These are phyloP conservation scores for Pelargonium myrrhifolium DNA, from an alignment of 441 rosid species.

Conservation along the genomic window DNA sequence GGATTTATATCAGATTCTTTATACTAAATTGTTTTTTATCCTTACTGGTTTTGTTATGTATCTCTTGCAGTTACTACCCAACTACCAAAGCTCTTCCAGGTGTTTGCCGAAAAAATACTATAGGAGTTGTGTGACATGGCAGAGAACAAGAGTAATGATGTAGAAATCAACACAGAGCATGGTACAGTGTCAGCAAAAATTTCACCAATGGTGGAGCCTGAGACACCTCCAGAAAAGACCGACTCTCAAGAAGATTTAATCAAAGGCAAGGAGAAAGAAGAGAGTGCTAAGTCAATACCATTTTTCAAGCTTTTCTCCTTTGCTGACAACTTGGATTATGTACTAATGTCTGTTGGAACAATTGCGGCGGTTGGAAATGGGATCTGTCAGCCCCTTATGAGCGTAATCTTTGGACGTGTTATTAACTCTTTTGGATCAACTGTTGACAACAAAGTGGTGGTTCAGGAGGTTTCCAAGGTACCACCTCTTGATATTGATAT, in stretches of 20 bases:
- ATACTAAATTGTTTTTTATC: neutral
- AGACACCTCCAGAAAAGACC: neutral
- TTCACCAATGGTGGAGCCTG: neutral
- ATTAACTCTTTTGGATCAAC: conserved; percentile 48
- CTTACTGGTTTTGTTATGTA: neutral
- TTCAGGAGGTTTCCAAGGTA: conserved; percentile 45
- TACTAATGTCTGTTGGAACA: conserved; percentile 54
- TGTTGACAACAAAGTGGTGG: conserved; percentile 30
- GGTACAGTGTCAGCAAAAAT: conserved; percentile 2
- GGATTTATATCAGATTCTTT: neutral
- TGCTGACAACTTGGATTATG: conserved; percentile 40
- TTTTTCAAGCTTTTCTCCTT: conserved; percentile 57
- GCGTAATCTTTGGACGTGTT: conserved; percentile 49
- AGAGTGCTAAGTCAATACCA: conserved; percentile 37
- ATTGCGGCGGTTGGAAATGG: conserved; percentile 57
- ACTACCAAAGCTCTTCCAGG: neutral
- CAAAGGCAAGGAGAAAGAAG: conserved; percentile 29
- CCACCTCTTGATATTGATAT: neutral
- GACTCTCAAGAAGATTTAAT: neutral
- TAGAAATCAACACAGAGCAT: conserved; percentile 14
- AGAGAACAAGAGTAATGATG: conserved; percentile 8
- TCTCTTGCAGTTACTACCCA: conserved; percentile 7
- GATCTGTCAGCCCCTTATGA: conserved; percentile 41
- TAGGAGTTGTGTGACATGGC: conserved; percentile 15
- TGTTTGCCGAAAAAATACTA: neutral